Conservation (phyloP, 2,329 filamentous ascomycete genomes). For the Stenocarpella maydis region DNA sequence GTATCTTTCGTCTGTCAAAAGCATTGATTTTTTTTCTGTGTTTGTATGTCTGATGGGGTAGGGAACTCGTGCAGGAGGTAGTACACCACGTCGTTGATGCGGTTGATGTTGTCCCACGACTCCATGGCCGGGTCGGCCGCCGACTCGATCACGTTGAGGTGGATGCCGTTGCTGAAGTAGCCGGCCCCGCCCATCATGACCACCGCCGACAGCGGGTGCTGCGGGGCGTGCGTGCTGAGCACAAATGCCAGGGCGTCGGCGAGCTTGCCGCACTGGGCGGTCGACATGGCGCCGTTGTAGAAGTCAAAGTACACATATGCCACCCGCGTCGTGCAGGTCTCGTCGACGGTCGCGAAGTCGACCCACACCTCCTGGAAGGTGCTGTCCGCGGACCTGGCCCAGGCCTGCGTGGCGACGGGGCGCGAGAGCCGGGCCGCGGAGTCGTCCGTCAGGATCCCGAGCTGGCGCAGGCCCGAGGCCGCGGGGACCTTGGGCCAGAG, state of each 20-base stretch:
- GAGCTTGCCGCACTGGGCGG: conserved; percentile 47
- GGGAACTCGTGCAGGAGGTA: not conserved
- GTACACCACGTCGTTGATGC: conserved; percentile 35
- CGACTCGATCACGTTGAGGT: conserved; percentile 53
- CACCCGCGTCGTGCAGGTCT: conserved; percentile 37
- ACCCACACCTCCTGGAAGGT: conserved; percentile 52
- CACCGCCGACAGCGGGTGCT: conserved; percentile 45
- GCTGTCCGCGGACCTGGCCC: conserved; percentile 40
- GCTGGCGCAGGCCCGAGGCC: conserved; percentile 44
- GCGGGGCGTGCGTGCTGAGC: conserved; percentile 41
- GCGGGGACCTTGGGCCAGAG: conserved; percentile 53
- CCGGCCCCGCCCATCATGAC: conserved; percentile 50
- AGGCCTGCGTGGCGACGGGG: conserved; percentile 39
- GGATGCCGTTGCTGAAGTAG: conserved; percentile 55
- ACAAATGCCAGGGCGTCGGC: conserved; percentile 48
- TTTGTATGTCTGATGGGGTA: not conserved
- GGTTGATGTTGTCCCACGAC: conserved; percentile 54
- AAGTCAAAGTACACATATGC: conserved; percentile 53
- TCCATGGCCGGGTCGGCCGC: conserved; percentile 47
- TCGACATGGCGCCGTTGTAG: conserved; percentile 55
- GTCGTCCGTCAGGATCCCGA: conserved; percentile 43
- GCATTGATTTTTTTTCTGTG: not conserved
- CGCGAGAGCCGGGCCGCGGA: conserved; percentile 35
- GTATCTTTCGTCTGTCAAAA: conserved; percentile 28
- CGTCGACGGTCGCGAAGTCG: conserved; percentile 44